Conservation (phyloP, 2,329 filamentous ascomycete species). For the Pseudogymnoascus destructans region DNA sequence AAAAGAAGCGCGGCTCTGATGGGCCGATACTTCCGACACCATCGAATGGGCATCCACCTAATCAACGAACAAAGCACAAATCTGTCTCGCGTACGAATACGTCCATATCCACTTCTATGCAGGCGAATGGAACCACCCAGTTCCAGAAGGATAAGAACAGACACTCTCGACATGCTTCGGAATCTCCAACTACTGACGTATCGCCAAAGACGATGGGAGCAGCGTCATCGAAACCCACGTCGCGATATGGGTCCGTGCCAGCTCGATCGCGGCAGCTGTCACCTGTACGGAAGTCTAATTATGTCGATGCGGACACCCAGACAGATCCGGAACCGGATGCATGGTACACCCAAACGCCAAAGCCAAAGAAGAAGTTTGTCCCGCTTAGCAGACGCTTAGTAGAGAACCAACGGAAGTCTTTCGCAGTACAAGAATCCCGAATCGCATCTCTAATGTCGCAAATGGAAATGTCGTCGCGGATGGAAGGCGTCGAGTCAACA, state of each 20-base stretch:
- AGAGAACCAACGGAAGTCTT: constrained; percentile 20
- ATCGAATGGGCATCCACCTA: constrained; percentile 16
- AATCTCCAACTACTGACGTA: constrained; percentile 20
- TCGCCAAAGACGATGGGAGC: constrained; percentile 20
- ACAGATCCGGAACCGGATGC: constrained; percentile 23
- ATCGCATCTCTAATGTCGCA: neutral
- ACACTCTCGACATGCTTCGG: constrained; percentile 23
- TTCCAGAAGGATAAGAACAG: constrained; percentile 24
- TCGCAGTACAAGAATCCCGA: constrained; percentile 14
- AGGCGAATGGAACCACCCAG: constrained; percentile 16
- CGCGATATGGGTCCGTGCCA: constrained; percentile 13
- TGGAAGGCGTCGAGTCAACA: constrained; percentile 6
- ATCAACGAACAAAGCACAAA: constrained; percentile 23
- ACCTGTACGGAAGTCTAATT: constrained; percentile 16
- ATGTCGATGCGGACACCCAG: constrained; percentile 22
- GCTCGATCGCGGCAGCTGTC: constrained; percentile 19
- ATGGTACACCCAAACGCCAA: constrained; percentile 22
- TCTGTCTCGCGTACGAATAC: constrained; percentile 19
- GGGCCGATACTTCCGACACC: constrained; percentile 24
- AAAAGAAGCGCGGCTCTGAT: constrained; percentile 51
- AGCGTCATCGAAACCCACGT: constrained; percentile 15
- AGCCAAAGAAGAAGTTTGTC: constrained; percentile 19
- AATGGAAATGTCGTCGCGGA: constrained; percentile 11
- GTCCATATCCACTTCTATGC: neutral
- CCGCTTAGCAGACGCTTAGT: constrained; percentile 23